Evolutionary conservation across 139 green algal genomes (phyloP), one percentile per base, ranked within the genome.

Genomic region (Tetradesmus obliquus): DNA sequence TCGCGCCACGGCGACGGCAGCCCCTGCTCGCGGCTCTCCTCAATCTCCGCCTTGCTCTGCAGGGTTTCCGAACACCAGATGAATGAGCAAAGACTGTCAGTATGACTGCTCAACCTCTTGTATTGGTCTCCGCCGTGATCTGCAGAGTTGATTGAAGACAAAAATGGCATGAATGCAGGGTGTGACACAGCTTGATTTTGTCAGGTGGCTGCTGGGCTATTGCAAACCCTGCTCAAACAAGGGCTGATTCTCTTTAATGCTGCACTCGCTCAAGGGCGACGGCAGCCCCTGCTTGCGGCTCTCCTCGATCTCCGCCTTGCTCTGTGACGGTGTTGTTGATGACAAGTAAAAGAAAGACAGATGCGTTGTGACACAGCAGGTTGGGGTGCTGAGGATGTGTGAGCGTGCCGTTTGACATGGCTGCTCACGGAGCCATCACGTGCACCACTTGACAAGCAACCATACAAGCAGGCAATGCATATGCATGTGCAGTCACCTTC

Each of bases 1-100:
- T 99, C 95, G 15, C 98, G 88, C 97, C 97, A 99, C n/a, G 98
- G 98, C 71, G 91, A 97, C 72, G 96, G 93, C 93, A 94, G 62
- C 17, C 95, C 92, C 92, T 95, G 91, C 90, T 99, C 97, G 13
- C 98, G 95, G 53, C 71, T 97, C 84, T 93, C 94, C 89, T 98
- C 97, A 91, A 99, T 99, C 93, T 99, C 97, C 0, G 98, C 98
- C 55, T 95, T 96, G 24, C 94, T 99, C 94, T 99, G 93, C 32
- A 45, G 32, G 32, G 32, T 45, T 15, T 55, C 5, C 79, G 51
- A 1, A 17, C 69, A 79, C 15, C 15, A 19, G 22, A 85, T 53
- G 24, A 53, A 85, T 55, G 79, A 32, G n/a, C 22, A 85, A 85
- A 57, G 13, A 85, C 12, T 85, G 20, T 57, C 79, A 85, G 15